Percentiles rank a stretch among this genome's conserved stretches.
Conservation (phyloP, 1,139 yeast species). For the Candida dubliniensis region DNA sequence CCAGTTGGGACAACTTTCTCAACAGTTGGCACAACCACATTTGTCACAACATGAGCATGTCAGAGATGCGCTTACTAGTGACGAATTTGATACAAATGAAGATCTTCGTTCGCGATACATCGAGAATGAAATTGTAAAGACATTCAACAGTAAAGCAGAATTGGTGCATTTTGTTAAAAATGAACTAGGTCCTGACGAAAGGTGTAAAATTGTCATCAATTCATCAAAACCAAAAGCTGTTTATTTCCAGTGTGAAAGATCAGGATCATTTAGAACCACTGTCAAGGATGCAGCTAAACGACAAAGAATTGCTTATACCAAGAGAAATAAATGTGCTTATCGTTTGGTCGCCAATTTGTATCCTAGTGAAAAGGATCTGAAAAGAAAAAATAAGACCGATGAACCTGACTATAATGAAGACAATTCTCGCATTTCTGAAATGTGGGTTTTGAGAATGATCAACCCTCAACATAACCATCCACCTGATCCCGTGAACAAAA, state of each 20-base stretch:
- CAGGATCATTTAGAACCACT: constrained; percentile 50
- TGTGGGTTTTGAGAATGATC: constrained; percentile 53
- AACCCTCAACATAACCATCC: constrained; percentile 50
- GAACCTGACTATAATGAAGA: constrained; percentile 17
- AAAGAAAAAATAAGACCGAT: constrained; percentile 23
- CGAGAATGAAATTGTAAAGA: constrained; percentile 49
- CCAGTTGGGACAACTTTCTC: constrained; percentile 12
- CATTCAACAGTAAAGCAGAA: constrained; percentile 42
- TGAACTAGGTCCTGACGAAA: constrained; percentile 44
- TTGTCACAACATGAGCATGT: constrained; percentile 8
- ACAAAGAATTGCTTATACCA: constrained; percentile 53
- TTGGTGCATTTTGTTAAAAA: constrained; percentile 46
- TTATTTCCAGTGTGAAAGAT: constrained; percentile 51
- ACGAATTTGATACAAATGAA: constrained; percentile 13
- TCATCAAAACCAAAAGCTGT: constrained; percentile 53
- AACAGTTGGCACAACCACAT: constrained; percentile 14
- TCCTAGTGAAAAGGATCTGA: constrained; percentile 44
- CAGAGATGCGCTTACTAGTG: constrained; percentile 5
- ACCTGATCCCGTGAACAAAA: constrained; percentile 41
- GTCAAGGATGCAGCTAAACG: constrained; percentile 49
- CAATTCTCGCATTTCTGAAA: constrained; percentile 15
- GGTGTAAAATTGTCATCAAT: constrained; percentile 49
- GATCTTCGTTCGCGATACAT: constrained; percentile 31
- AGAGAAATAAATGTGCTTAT: constrained; percentile 51
- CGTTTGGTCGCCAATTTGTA: constrained; percentile 50